Base-by-base conservation (phyloP, 2,329 filamentous ascomycete genomes). In the Calonectria multiphialidica region DNA sequence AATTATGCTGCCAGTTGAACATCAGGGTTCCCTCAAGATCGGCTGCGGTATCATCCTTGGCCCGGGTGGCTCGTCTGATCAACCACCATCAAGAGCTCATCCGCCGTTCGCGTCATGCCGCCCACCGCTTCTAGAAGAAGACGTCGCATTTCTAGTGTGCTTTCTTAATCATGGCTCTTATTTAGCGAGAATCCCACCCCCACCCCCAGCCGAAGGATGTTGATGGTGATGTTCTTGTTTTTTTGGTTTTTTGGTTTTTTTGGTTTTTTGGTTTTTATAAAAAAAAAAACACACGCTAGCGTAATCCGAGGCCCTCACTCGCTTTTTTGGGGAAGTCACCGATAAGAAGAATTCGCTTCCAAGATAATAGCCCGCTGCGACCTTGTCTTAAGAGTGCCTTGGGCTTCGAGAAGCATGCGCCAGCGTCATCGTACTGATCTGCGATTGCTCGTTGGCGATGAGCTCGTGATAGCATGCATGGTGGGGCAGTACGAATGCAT, bases 1-100 rank as follows among this genome's bases (percentile, higher is more conserved):
- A 59, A 59, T 59, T 59, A 62, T 70, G 63, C 59, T 44, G 42
- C 53, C 64, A 33, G 53, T 66, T 55, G 57, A 33, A 30, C 62
- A 30, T 21, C 33, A 42, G 47, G 66, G 61, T 47, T 50, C 69
- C 49, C 62, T 16, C n/a, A 21, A 70, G 64, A 71, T 75, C 72
- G 53, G 59, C 69, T 71, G 63, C 63, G 59, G 33, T 37, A 67
- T 63, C 59, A 37, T 53, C 37, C 50, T 64, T 69, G 70, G 57
- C 42, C 45, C 59, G 50, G 35, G 44, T 44, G 45, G 15, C 68
- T 77, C 65, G 66, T 72, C 66, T 68, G 74, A 78, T 71, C 66
- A 59, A 66, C 44, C 44, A 37, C 62, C 53, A 73, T 68, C 13
- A 21, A n/a, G 53, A 49, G 28, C 33, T 13, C 44, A 13, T 30